These are phyloP conservation scores for Penicillium steckii DNA, from an alignment of 495 filamentous ascomycete species.

Conservation along the genomic window DNA sequence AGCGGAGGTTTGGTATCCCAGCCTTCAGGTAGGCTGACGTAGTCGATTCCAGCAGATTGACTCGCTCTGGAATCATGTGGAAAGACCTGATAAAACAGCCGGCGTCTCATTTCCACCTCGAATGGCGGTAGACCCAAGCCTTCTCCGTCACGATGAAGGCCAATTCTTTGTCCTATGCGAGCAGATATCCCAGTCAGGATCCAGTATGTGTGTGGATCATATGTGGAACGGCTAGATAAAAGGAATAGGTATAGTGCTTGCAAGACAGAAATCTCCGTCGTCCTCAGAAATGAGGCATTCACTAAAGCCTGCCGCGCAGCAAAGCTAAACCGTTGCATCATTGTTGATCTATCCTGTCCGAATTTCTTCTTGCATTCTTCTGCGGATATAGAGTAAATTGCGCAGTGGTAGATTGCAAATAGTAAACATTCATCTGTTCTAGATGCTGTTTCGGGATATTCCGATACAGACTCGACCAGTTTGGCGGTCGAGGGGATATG, in stretches of 20 bases:
- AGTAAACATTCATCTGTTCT: constrained; percentile 39
- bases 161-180: constrained; percentile 48
- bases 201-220: constrained; percentile 38
- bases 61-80: constrained; percentile 36
- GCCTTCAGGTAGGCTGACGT: constrained; percentile 10
- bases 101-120: constrained; percentile 47
- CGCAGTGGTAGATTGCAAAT: constrained; percentile 43
- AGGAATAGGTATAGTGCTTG: constrained; percentile 34
- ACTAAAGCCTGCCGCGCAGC: constrained; percentile 24
- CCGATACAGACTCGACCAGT: constrained; percentile 31
- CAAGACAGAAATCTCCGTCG: constrained; percentile 27
- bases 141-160: constrained; percentile 48
- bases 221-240: constrained; percentile 27
- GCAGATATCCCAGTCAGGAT: constrained; percentile 43
- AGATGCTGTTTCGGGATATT: constrained; percentile 22
- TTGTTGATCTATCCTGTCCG: constrained; percentile 1
- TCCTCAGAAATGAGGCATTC: constrained; percentile 33
- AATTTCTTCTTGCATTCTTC: constrained; percentile 26
- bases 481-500: constrained; percentile 56
- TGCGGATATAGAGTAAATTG: constrained; percentile 32
- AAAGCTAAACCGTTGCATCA: constrained; percentile 22
- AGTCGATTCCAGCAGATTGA: constrained; percentile 26
- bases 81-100: constrained; percentile 48
- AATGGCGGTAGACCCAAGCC: constrained; percentile 41
- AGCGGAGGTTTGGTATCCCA: constrained; percentile 40